A percentile compares a stretch with the other conserved stretches of the same genome.
Evolutionary conservation across 306 rosid genomes (phyloP).

Genomic region (Acmispon strigosus): DNA sequence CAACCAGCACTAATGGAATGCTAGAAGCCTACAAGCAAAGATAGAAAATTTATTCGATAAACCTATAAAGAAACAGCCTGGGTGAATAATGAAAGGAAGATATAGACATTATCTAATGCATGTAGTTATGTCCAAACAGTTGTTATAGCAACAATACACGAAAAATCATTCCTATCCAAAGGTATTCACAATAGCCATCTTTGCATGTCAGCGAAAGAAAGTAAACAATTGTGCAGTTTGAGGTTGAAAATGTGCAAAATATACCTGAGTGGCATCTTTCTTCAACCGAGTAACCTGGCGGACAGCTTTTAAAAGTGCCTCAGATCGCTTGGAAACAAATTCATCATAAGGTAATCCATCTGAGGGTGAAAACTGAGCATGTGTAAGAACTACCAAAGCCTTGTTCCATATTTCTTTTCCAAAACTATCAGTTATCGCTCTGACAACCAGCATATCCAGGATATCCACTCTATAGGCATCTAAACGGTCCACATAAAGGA

Average conservation of each 20-base stretch:
- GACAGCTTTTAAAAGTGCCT: constrained; percentile 58
- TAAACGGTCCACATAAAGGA: constrained; percentile 88
- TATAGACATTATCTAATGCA: neutral
- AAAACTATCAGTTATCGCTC: constrained; percentile 67
- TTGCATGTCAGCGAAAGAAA: neutral
- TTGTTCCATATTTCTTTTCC: constrained; percentile 81
- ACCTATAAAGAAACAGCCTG: neutral
- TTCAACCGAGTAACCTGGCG: constrained; percentile 54
- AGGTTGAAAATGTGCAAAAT: neutral
- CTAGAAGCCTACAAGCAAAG: constrained; percentile 35
- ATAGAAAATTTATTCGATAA: neutral
- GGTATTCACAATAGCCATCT: neutral
- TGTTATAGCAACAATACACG: neutral
- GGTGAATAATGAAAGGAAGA: neutral
- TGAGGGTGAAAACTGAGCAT: constrained; percentile 82
- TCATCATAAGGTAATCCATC: constrained; percentile 83
- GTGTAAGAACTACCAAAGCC: constrained; percentile 78
- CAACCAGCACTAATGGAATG: constrained; percentile 75
- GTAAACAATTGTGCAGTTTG: neutral
- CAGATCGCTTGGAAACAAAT: constrained; percentile 70
- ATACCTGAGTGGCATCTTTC: constrained; percentile 50
- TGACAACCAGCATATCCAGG: constrained; percentile 73
- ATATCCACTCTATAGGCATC: constrained; percentile 83
- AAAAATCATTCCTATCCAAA: neutral
- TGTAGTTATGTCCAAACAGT: neutral